A percentile compares a stretch with the other conserved stretches of the same genome.
These are phyloP conservation scores for Coniochaeta ligniaria DNA, from an alignment of 2,329 filamentous ascomycete species.

Conservation along the genomic window DNA sequence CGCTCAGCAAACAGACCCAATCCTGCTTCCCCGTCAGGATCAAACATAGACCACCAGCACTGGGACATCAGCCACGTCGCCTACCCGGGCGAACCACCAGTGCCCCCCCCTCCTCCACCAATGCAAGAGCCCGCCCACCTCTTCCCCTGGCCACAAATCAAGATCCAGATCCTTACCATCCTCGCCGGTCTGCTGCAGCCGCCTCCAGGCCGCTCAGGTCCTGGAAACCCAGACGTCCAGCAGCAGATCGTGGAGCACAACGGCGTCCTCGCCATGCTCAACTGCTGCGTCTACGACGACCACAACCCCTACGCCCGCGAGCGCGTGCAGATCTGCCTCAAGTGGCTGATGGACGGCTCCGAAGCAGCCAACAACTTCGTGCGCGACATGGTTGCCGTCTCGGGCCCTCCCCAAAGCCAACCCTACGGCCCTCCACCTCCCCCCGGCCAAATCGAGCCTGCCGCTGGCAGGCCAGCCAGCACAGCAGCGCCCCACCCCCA, in stretches of 20 bases:
- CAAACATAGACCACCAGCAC: conserved; percentile 2
- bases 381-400: conserved; percentile 49
- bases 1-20: conserved; percentile 22
- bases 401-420: conserved; percentile 22
- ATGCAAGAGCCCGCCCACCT: conserved; percentile 59
- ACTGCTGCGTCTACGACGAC: conserved; percentile 86
- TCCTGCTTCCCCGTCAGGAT: conserved; percentile 4
- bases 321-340: conserved; percentile 81
- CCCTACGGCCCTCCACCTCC: neutral
- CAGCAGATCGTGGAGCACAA: conserved; percentile 79
- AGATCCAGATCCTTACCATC: conserved; percentile 87
- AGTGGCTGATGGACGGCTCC: conserved; percentile 71
- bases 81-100: conserved; percentile 29
- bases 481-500: neutral
- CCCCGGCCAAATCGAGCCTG: neutral
- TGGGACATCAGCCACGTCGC: conserved; percentile 15
- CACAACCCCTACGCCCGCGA: conserved; percentile 93
- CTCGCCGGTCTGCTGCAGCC: conserved; percentile 86
- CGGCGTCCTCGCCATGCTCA: conserved; percentile 80
- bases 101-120: conserved; percentile 35
- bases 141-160: conserved; percentile 67
- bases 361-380: conserved; percentile 67
- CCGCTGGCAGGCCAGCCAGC: neutral
- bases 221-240: conserved; percentile 69
- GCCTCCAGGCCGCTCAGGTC: conserved; percentile 51